Conservation (phyloP, 108 stramenopile species). For the Pinguiococcus pyrenoidosus region DNA sequence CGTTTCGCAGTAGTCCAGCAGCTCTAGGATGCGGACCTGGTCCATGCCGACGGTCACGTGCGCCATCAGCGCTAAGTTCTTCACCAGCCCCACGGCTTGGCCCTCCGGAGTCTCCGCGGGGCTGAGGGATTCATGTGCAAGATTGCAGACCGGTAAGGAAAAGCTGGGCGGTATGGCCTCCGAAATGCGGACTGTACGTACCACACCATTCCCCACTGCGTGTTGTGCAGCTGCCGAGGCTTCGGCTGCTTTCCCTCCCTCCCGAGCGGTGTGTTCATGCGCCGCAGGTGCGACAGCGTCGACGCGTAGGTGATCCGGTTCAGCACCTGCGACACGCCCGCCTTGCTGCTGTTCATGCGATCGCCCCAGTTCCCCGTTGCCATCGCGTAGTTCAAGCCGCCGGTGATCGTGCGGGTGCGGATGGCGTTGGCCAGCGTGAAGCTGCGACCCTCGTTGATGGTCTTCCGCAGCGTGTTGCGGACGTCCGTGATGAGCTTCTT, state of each 20-base stretch:
- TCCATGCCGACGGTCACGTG: constrained; percentile 90
- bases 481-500: constrained; percentile 63
- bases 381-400: constrained; percentile 87
- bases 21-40: constrained; percentile 75
- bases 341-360: constrained; percentile 65
- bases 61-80: constrained; percentile 84
- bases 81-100: constrained; percentile 91
- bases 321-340: constrained; percentile 96
- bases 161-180: neutral
- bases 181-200: constrained; percentile 36
- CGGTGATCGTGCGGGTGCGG: constrained; percentile 63
- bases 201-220: constrained; percentile 83
- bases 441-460: constrained; percentile 83
- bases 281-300: constrained; percentile 87
- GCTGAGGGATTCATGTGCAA: constrained; percentile 40
- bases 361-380: constrained; percentile 99
- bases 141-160: neutral
- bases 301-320: constrained; percentile 96
- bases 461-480: constrained; percentile 68
- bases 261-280: constrained; percentile 92
- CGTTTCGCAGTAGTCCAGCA: constrained; percentile 86
- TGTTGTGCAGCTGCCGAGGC: constrained; percentile 96
- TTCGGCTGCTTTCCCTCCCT: constrained; percentile 94
- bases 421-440: constrained; percentile 88
- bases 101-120: constrained; percentile 89